Evolutionary conservation across 1,139 yeast genomes (phyloP).

Genomic region (Kurtzmaniella quercitrusa): DNA sequence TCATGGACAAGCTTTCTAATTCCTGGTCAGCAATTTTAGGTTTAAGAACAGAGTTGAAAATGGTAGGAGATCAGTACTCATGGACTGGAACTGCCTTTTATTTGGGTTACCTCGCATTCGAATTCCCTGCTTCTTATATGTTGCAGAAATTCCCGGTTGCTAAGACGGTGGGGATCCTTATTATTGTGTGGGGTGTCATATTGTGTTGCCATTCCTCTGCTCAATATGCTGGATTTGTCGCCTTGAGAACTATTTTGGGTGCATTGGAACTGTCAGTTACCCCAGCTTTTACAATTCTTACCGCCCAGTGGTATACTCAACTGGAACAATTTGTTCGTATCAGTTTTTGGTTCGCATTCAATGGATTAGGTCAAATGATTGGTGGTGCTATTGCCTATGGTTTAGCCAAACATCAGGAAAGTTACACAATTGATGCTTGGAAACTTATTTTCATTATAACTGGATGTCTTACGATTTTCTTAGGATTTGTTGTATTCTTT

Average conservation of each 20-base stretch:
- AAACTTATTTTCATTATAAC: constrained; percentile 42
- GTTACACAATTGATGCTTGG: constrained; percentile 41
- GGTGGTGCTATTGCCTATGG: constrained; percentile 57
- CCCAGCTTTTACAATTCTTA: constrained; percentile 51
- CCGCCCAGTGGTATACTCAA: constrained; percentile 52
- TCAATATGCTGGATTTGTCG: constrained; percentile 32
- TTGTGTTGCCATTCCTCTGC: constrained; percentile 40
- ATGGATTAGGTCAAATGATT: constrained; percentile 49
- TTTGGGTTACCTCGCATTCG: constrained; percentile 42
- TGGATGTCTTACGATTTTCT: constrained; percentile 43
- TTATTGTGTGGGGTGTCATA: constrained; percentile 47
- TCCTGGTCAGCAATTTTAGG: constrained; percentile 58
- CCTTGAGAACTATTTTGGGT: constrained; percentile 45
- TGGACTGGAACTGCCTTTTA: constrained; percentile 53
- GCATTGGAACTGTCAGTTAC: constrained; percentile 45
- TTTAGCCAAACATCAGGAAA: constrained; percentile 24
- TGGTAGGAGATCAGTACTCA: constrained; percentile 45
- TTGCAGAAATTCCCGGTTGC: constrained; percentile 42
- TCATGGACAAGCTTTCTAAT: constrained; percentile 56
- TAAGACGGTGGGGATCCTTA: constrained; percentile 28
- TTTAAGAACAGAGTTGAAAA: constrained; percentile 35
- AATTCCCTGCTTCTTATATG: constrained; percentile 35
- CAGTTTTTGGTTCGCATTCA: constrained; percentile 46
- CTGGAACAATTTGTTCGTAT: constrained; percentile 48
- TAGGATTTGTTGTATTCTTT: constrained; percentile 39